Percentiles rank a stretch among this genome's conserved stretches.
Conservation (phyloP, 805 yeast species). For the Teunomyces panamensis region DNA sequence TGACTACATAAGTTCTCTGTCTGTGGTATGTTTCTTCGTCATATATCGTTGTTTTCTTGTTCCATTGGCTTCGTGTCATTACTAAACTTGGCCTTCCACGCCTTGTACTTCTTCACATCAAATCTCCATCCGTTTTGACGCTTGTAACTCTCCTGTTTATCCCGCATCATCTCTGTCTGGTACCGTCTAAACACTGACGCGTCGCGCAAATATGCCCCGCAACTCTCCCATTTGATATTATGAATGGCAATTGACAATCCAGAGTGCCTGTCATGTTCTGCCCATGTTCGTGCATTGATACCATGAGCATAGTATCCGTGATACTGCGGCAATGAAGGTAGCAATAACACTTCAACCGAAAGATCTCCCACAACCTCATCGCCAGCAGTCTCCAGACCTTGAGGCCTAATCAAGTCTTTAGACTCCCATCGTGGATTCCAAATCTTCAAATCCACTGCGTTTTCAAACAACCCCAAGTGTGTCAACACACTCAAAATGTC, state of each 20-base stretch:
- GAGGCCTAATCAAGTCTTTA: constrained; percentile 20
- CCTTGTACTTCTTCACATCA: constrained; percentile 23
- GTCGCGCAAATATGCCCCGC: constrained; percentile 26
- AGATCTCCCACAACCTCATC: constrained; percentile 41
- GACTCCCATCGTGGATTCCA: constrained; percentile 32
- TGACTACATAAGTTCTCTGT: not conserved
- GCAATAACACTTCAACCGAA: constrained; percentile 54
- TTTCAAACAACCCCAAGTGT: constrained; percentile 67
- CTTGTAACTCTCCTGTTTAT: constrained; percentile 8
- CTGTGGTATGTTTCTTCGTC: not conserved
- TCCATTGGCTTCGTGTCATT: constrained; percentile 4
- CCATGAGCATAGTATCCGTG: constrained; percentile 66
- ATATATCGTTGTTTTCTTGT: not conserved
- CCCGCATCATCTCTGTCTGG: constrained; percentile 22
- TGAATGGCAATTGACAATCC: constrained; percentile 73
- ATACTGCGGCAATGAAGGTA: constrained; percentile 70
- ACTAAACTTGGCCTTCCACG: constrained; percentile 24
- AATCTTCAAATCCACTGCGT: constrained; percentile 26
- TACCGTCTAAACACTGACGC: constrained; percentile 26
- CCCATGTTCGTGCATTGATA: constrained; percentile 75
- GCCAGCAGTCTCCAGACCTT: constrained; percentile 17
- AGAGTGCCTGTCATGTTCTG: constrained; percentile 51
- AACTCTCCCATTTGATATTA: constrained; percentile 47
- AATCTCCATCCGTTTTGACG: constrained; percentile 32
- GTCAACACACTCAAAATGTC: constrained; percentile 72